A percentile compares a stretch with the other conserved stretches of the same genome.
Conservation (phyloP, 768 basidiomycete genomes). For the Termitomyces sp. region DNA sequence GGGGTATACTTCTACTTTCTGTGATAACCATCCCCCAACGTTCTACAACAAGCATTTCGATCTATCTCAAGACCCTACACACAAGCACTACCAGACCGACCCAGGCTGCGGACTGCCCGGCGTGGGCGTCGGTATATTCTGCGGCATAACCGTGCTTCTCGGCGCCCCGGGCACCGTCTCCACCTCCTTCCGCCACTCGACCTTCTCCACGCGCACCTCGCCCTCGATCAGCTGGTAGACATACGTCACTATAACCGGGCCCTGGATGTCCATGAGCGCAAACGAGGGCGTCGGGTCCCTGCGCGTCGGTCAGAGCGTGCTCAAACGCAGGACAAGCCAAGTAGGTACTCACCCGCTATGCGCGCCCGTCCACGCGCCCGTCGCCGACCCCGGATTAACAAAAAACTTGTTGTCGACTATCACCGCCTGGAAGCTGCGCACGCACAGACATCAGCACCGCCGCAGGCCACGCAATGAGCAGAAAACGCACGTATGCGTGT, state of each 20-base stretch:
- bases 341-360: constrained; percentile 56
- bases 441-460: background rate
- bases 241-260: constrained; percentile 94
- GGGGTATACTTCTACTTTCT: no score
- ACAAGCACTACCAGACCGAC: background rate
- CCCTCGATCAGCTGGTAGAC: constrained; percentile 94
- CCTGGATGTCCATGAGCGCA: constrained; percentile 97
- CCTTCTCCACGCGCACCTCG: constrained; percentile 91
- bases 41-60: no score
- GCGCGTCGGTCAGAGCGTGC: constrained; percentile 4
- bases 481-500: constrained; percentile 91
- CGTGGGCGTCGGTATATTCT: constrained; percentile 43
- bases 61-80: background rate
- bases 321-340: background rate
- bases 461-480: background rate
- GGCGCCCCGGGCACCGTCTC: constrained; percentile 34
- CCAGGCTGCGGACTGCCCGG: constrained; percentile 18
- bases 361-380: constrained; percentile 88
- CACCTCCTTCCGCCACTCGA: constrained; percentile 73
- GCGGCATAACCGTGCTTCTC: constrained; percentile 44
- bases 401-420: constrained; percentile 93
- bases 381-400: constrained; percentile 92
- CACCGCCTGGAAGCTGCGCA: constrained; percentile 82
- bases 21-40: no score
- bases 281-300: constrained; percentile 93